A percentile compares a stretch with the other conserved stretches of the same genome.
Conservation (phyloP, 2,329 filamentous ascomycete species). For the Colletotrichum brevisporum region DNA sequence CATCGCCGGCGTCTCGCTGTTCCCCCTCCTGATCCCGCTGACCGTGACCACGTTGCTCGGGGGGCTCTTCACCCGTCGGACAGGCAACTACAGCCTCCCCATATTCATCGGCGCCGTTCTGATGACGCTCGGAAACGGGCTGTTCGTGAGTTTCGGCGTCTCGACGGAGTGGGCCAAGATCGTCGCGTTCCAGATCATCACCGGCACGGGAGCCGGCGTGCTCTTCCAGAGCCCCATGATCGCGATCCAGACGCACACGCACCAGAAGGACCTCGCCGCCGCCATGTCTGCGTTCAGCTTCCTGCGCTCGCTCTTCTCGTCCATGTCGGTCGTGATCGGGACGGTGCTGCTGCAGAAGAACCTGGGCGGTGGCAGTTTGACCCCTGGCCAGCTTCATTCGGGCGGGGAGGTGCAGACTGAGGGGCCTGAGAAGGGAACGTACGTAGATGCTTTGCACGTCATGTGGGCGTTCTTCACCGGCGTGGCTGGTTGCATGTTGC, state of each 20-base stretch:
- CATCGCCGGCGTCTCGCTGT: slow-evolving; percentile 63
- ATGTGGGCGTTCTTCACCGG: slow-evolving; percentile 34
- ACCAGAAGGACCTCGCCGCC: slow-evolving; percentile 65
- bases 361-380: slow-evolving; percentile 11
- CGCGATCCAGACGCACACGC: slow-evolving; percentile 65
- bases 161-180: slow-evolving; percentile 62
- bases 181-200: slow-evolving; percentile 64
- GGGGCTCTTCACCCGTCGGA: slow-evolving; percentile 69
- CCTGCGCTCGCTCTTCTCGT: slow-evolving; percentile 68
- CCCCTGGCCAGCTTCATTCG: slow-evolving; percentile 1
- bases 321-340: slow-evolving; percentile 70
- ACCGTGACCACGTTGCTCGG: slow-evolving; percentile 32
- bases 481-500: slow-evolving; percentile 9
- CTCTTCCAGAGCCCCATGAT: slow-evolving; percentile 69
- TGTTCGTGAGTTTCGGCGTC: slow-evolving; percentile 69
- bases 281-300: slow-evolving; percentile 69
- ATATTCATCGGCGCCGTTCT: slow-evolving; percentile 67
- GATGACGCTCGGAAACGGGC: slow-evolving; percentile 71
- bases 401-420: not conserved
- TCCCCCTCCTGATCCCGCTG: slow-evolving; percentile 62
- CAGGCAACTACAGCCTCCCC: slow-evolving; percentile 72
- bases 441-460: slow-evolving; percentile 16
- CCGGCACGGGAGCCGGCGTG: slow-evolving; percentile 64
- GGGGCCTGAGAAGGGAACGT: not conserved
- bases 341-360: slow-evolving; percentile 69